A percentile compares a stretch with the other conserved stretches of the same genome.
Conservation (phyloP, 495 filamentous ascomycete species). For the Hyphodiscus hymeniophilus region DNA sequence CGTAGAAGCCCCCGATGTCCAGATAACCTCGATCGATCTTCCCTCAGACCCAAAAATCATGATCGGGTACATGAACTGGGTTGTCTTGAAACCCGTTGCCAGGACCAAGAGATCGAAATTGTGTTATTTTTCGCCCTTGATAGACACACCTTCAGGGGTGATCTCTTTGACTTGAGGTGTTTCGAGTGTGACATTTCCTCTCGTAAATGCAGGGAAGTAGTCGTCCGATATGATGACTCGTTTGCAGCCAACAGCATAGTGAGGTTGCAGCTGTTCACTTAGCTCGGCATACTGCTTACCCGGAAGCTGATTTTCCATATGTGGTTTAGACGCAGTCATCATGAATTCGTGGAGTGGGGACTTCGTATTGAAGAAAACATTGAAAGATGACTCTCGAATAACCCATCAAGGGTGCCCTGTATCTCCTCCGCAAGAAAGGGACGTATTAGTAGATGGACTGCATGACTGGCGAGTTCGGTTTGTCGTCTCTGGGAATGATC, state of each 20-base stretch:
- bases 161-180: slow-evolving; percentile 36
- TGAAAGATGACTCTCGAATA: slow-evolving; percentile 35
- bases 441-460: slow-evolving; percentile 28
- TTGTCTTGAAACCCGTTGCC: slow-evolving; percentile 37
- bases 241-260: slow-evolving; percentile 40
- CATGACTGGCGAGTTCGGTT: slow-evolving; percentile 6
- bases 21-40: slow-evolving; percentile 36
- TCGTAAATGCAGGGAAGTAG: slow-evolving; percentile 40
- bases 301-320: slow-evolving; percentile 10
- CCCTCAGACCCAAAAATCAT: slow-evolving; percentile 37
- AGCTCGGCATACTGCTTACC: slow-evolving; percentile 26
- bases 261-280: slow-evolving; percentile 36
- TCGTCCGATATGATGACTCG: slow-evolving; percentile 45
- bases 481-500: slow-evolving; percentile 30
- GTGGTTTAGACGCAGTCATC: neutral
- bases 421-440: slow-evolving; percentile 37
- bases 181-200: slow-evolving; percentile 39
- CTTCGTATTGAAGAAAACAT: slow-evolving; percentile 1
- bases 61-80: slow-evolving; percentile 49
- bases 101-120: slow-evolving; percentile 28
- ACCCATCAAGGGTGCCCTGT: slow-evolving; percentile 41
- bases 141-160: slow-evolving; percentile 23
- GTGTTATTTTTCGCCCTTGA: slow-evolving; percentile 21
- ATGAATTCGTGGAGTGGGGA: slow-evolving; percentile 3
- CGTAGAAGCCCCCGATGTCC: slow-evolving; percentile 37